Conservation (phyloP, 2,329 filamentous ascomycete species). For the Fusarium miscanthi region DNA sequence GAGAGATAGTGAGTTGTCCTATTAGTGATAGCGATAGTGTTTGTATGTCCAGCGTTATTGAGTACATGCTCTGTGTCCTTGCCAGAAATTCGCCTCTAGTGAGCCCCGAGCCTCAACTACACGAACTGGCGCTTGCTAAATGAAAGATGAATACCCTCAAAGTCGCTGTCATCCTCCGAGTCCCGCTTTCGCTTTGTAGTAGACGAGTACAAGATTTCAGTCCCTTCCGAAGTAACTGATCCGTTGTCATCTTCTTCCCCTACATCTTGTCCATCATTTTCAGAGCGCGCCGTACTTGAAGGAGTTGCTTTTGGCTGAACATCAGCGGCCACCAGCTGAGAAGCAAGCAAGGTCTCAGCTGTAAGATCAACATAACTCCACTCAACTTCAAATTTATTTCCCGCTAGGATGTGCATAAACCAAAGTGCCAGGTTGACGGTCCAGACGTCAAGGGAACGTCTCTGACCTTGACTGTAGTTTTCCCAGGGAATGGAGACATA, state of each 20-base stretch:
- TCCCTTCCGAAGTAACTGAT: background rate
- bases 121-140: background rate
- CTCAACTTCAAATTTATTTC: slow-evolving; percentile 17
- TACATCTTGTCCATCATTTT: background rate
- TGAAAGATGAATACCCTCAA: background rate
- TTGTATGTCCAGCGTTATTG: background rate
- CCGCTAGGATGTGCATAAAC: slow-evolving; percentile 30
- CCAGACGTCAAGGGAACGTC: background rate
- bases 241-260: background rate
- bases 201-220: background rate
- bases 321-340: background rate
- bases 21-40: background rate
- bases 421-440: slow-evolving; percentile 30
- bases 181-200: background rate
- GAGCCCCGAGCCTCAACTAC: background rate
- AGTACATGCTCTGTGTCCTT: background rate
- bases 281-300: background rate
- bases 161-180: background rate
- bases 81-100: no score
- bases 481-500: slow-evolving; percentile 29
- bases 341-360: background rate
- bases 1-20: background rate
- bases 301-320: no score
- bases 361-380: slow-evolving; percentile 17
- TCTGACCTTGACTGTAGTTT: slow-evolving; percentile 1